phyloP scores from a whole-genome alignment of 2,329 filamentous ascomycete genomes.

The Aspergillus ruber region DNA sequence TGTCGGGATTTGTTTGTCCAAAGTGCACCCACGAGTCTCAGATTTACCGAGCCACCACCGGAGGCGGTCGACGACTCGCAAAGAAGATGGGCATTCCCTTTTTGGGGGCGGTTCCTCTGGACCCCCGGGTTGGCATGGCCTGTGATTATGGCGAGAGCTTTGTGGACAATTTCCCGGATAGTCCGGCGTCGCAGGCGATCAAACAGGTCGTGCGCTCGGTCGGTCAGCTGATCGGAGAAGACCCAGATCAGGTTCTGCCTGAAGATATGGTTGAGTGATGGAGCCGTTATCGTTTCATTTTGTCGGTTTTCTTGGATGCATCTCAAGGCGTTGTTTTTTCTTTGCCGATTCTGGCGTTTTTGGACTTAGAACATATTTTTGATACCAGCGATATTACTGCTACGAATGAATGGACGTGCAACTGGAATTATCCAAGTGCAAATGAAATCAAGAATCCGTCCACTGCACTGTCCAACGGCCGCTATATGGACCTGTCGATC shows the following conservation, averaged over 20 bases:
- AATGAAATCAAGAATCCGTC: background rate
- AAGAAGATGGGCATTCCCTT: conserved; percentile 84
- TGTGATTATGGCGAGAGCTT: conserved; percentile 98
- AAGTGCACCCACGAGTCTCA: conserved; percentile 74
- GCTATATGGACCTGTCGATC: background rate
- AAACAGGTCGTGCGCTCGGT: conserved; percentile 71
- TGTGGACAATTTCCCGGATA: conserved; percentile 88
- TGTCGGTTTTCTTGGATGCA: conserved; percentile 1
- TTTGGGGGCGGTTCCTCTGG: conserved; percentile 80
- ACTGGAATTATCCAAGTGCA: no score
- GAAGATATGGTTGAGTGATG: conserved; percentile 23
- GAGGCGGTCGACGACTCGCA: conserved; percentile 73
- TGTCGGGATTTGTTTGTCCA: conserved; percentile 94
- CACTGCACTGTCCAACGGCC: background rate
- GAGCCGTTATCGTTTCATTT: conserved; percentile 3
- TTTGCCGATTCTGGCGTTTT: conserved; percentile 13
- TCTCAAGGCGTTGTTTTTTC: conserved; percentile 6
- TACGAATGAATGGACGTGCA: background rate
- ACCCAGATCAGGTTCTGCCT: conserved; percentile 46
- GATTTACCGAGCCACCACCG: conserved; percentile 88
- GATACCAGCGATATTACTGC: conserved; percentile 10
- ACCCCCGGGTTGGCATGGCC: conserved; percentile 90
- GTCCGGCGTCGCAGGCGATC: conserved; percentile 78
- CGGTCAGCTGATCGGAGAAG: conserved; percentile 58
- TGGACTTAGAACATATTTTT: conserved; percentile 12